Evolutionary conservation across 2,329 filamentous ascomycete species (phyloP).

Genomic region (Botrytis deweyae): DNA sequence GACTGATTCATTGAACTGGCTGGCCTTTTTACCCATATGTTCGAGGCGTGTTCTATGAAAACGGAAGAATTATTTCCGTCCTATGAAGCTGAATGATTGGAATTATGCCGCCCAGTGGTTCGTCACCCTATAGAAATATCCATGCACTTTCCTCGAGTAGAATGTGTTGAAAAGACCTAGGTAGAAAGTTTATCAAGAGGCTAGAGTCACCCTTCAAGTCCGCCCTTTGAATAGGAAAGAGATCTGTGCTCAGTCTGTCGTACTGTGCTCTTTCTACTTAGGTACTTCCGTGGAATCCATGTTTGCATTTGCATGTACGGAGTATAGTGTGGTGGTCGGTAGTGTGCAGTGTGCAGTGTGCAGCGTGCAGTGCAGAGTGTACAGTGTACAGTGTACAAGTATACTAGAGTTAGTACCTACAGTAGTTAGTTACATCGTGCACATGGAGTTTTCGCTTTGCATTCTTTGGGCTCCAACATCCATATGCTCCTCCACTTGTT

Average conservation of each 20-base stretch:
- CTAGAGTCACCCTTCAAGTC: neutral
- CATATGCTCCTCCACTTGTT: neutral
- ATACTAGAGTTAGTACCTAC: neutral
- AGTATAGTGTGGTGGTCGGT: neutral
- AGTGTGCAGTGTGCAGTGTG: neutral
- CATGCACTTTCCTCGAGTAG: slow-evolving; percentile 3
- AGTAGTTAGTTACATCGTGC: slow-evolving; percentile 1
- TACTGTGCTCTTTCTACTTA: neutral
- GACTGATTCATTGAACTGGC: neutral
- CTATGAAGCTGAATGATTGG: neutral
- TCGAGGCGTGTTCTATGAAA: slow-evolving; percentile 15
- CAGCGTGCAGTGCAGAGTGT: neutral
- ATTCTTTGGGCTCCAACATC: slow-evolving; percentile 12
- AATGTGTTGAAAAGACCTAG: neutral
- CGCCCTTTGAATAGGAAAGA: neutral
- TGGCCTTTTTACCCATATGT: neutral
- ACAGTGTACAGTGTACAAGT: neutral
- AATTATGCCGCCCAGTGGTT: neutral
- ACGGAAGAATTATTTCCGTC: slow-evolving; percentile 21
- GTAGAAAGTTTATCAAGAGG: neutral
- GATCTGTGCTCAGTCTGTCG: neutral
- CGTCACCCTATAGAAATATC: slow-evolving; percentile 17
- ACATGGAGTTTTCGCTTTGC: slow-evolving; percentile 9
- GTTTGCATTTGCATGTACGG: neutral
- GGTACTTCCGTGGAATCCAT: neutral